Conservation (phyloP, 495 filamentous ascomycete species). For the Bombardia bombarda region DNA sequence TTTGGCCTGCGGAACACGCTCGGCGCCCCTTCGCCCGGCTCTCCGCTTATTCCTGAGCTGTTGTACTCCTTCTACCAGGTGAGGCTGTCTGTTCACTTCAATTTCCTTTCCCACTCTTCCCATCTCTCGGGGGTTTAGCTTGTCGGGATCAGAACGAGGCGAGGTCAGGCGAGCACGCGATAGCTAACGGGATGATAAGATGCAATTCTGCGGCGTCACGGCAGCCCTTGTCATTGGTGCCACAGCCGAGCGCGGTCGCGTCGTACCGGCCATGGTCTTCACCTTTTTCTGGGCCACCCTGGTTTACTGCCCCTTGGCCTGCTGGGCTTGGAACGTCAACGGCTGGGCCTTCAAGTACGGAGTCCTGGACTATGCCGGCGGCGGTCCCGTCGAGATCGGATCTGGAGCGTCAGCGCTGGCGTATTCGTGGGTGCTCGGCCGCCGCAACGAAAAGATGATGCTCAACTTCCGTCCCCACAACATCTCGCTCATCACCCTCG, state of each 20-base stretch:
- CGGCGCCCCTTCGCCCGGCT: constrained; percentile 74
- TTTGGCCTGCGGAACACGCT: constrained; percentile 78
- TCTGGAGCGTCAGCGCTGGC: constrained; percentile 89
- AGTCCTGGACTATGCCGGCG: constrained; percentile 92
- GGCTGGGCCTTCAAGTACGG: constrained; percentile 92
- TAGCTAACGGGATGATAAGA: constrained; percentile 39
- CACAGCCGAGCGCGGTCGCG: constrained; percentile 86
- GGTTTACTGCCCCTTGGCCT: constrained; percentile 93
- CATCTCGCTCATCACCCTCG: constrained; percentile 92
- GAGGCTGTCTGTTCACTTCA: not conserved
- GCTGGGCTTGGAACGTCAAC: constrained; percentile 92
- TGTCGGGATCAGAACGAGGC: too few relatives aligned
- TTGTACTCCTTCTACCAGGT: constrained; percentile 87
- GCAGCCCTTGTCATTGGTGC: constrained; percentile 89
- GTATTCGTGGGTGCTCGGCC: constrained; percentile 91
- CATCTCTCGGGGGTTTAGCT: not conserved
- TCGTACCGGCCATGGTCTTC: constrained; percentile 94
- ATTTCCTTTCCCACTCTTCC: not conserved
- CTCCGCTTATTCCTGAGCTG: constrained; percentile 74
- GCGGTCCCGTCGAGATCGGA: constrained; percentile 94
- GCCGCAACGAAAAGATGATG: constrained; percentile 99
- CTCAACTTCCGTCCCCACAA: constrained; percentile 94
- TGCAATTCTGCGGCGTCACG: constrained; percentile 94
- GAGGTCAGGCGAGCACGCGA: too few relatives aligned
- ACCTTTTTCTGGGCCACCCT: constrained; percentile 92